phyloP scores from a whole-genome alignment of 768 basidiomycete species.

The Russula ochroleuca region DNA sequence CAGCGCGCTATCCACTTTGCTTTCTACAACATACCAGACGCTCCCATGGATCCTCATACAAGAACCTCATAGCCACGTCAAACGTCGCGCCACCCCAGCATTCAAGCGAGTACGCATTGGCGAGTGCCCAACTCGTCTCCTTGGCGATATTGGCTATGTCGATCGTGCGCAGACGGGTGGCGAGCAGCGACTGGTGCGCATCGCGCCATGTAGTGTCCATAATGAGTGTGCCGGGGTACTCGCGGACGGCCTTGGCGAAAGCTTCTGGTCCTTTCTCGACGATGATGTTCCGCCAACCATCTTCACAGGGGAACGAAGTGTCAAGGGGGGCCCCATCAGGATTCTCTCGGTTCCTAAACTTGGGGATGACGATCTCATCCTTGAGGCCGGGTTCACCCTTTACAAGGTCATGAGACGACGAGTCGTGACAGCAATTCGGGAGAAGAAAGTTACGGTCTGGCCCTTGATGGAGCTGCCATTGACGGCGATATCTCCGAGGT shows the following conservation, averaged over 20 bases:
- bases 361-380: slow-evolving; percentile 79
- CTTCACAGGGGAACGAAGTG: slow-evolving; percentile 72
- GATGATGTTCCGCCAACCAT: slow-evolving; percentile 98
- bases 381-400: slow-evolving; percentile 92
- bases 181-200: slow-evolving; percentile 95
- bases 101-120: slow-evolving; percentile 94
- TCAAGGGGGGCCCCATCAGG: slow-evolving; percentile 73
- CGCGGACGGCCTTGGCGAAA: slow-evolving; percentile 96
- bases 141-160: slow-evolving; percentile 99
- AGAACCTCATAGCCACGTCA: slow-evolving; percentile 98
- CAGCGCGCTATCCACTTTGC: background rate
- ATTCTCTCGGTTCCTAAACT: slow-evolving; percentile 72
- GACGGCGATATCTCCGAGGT: slow-evolving; percentile 95
- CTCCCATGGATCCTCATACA: slow-evolving; percentile 99
- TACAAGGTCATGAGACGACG: background rate
- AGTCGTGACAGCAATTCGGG: background rate
- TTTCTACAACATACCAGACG: slow-evolving; percentile 58
- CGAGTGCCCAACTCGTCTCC: slow-evolving; percentile 91
- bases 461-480: slow-evolving; percentile 98
- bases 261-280: slow-evolving; percentile 96
- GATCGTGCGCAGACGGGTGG: slow-evolving; percentile 90
- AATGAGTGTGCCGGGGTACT: slow-evolving; percentile 91
- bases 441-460: slow-evolving; percentile 50
- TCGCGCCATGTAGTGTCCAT: slow-evolving; percentile 99
- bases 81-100: slow-evolving; percentile 99